Base-by-base conservation (phyloP, 2,329 filamentous ascomycete genomes). In the Apiospora aurea region DNA sequence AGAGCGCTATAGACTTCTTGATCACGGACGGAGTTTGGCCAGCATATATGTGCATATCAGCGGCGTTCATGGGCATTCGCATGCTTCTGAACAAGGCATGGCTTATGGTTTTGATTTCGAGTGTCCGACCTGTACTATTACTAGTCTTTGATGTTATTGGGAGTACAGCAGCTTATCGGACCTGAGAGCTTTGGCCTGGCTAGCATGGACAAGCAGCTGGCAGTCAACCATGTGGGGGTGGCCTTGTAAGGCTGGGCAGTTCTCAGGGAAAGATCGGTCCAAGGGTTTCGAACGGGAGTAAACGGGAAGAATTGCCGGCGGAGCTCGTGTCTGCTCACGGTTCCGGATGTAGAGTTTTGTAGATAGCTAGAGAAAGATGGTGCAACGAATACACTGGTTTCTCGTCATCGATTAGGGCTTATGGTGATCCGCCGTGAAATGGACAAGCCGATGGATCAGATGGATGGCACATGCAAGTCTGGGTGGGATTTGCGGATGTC, bases 31-130 rank as follows among this genome's bases (percentile, higher is more conserved):
- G 44, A 47, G 44, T 44, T 67, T 67, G 66, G 66, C 16, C 66
- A 67, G 66, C 66, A 47, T 67, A 24, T 44, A 44, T 67, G n/a
- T 67, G 66, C 66, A 67, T 46, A 26, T 67, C 66, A 46, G 44
- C 66, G 66, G 66, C 66, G 66, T 67, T 67, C 41, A 67, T 26
- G 41, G 66, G 66, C 66, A 67, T 67, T n/a, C n/a, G 46, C 66
- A 46, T 29, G 18, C 26, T 47, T 67, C 11, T 18, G 16, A 44
- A 16, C 44, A 46, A 46, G 66, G 41, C n/a, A 34, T 67, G n/a
- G 41, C 41, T 47, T 47, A 46, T 26, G 41, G 24, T 26, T 67
- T 46, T 67, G 7, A 11, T 67, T 24, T 44, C 24, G 11, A 46
- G 66, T 8, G 26, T 29, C n/a, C 13, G 41, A 29, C 38, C 38